Percentiles rank a stretch among this genome's conserved stretches.
Conservation (phyloP, 164 flowering plant genomes). For the Dillenia suffruticosa region DNA sequence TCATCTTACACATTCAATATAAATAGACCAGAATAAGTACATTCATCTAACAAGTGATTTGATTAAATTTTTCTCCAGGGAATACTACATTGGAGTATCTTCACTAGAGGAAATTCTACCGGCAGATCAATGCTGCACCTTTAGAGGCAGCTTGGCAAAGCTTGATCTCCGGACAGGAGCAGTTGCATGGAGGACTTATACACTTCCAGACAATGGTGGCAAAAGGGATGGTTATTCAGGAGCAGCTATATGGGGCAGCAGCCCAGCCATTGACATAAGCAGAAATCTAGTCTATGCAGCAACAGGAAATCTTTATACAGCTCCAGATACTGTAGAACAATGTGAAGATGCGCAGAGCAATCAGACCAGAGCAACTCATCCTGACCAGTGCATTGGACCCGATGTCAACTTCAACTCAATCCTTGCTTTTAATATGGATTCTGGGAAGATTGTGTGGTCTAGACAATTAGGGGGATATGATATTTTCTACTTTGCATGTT, state of each 20-base stretch:
- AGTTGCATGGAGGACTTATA: constrained; percentile 37
- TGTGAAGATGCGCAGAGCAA: constrained; percentile 43
- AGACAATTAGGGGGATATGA: constrained; percentile 43
- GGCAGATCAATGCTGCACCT: constrained; percentile 32
- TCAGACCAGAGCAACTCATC: constrained; percentile 26
- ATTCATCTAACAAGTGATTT: not conserved
- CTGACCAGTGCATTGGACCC: constrained; percentile 35
- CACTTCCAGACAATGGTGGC: constrained; percentile 39
- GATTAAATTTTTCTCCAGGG: constrained; percentile 6
- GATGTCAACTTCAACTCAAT: constrained; percentile 34
- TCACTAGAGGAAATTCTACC: constrained; percentile 32
- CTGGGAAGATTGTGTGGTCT: constrained; percentile 38
- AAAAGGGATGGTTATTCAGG: constrained; percentile 37
- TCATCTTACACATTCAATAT: not conserved
- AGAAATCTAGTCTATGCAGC: constrained; percentile 33
- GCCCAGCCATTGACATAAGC: constrained; percentile 38
- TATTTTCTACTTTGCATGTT: constrained; percentile 33
- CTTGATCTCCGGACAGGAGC: constrained; percentile 25
- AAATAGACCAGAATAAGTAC: not conserved
- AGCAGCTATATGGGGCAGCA: constrained; percentile 59
- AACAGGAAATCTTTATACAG: constrained; percentile 46
- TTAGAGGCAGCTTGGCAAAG: constrained; percentile 44
- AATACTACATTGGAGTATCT: constrained; percentile 38
- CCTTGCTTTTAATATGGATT: constrained; percentile 31
- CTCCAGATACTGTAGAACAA: constrained; percentile 32